Evolutionary conservation across 371 early-diverging fungal species (phyloP), one percentile per base, ranked within the genome.

Genomic region (Saksenaea vasiformis): DNA sequence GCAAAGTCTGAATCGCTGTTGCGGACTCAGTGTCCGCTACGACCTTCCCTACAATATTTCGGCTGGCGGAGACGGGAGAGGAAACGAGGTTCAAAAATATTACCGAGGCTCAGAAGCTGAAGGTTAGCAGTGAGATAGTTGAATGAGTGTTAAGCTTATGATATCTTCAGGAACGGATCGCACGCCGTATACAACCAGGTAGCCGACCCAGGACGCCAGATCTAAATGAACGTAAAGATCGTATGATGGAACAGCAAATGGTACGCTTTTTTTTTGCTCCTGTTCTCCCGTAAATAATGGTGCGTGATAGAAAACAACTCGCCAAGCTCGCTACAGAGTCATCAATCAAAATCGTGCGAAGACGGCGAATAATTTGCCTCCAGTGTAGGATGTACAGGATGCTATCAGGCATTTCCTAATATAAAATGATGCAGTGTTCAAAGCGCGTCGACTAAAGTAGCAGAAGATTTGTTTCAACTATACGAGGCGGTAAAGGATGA

Each of bases 401-500:
- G 13, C 17, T 36, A 38, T n/a, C n/a, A 19, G n/a, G 17, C 19
- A 13, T 9, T 24, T 9, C 13, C 9, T 47, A 11, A 36, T 41
- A 4, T 24, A 57, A 2, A 27, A 41, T 41, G 44, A 7, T 47
- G n/a, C 59, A 78, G 78, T 65, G 78, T 78, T 17, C 68, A 71
- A 51, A 75, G 75, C 47, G 64, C 79, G 19, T 59, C 72, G 5
- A 78, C 79, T 41, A 68, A 73, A 10, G 73, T 64, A 37, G 64
- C 72, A 3, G 58, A 70, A n/a, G 79, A 88, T 13, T 55, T 85
- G 34, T 85, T 88, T 56, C 78, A 86, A 19, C 83, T 91, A 82
- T 87, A 80, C 27, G 91, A 91, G 55, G 91, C 90, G 2, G 80
- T 91, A 11, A 84, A 83, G 58, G 87, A 87, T 15, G 85, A 84